phyloP scores from a whole-genome alignment of 78 protist species.

The Paulinella micropora region DNA sequence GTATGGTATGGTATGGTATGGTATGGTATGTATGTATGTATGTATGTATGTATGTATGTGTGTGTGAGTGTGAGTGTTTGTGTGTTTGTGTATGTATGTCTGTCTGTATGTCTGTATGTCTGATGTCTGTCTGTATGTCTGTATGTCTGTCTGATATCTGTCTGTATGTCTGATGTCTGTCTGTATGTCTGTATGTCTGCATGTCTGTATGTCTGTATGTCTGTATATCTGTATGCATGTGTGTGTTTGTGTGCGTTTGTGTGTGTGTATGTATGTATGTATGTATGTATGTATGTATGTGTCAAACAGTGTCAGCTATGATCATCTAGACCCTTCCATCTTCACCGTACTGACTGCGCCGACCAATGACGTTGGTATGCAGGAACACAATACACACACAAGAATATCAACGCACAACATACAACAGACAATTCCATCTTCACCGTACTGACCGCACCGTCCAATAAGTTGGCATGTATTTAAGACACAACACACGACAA shows the following conservation, averaged over 20 bases:
- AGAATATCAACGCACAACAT: too few species aligned
- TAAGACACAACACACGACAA: too few species aligned
- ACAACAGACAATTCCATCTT: too few species aligned
- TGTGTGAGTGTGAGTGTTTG: not conserved
- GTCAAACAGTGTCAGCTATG: too few species aligned
- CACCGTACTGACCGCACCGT: too few species aligned
- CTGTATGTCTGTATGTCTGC: not conserved
- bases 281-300: not conserved
- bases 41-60: not conserved
- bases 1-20: too few species aligned
- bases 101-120: not conserved
- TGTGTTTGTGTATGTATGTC: not conserved
- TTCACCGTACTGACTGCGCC: slow-evolving; percentile 83
- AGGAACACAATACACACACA: too few species aligned
- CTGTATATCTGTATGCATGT: not conserved
- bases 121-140: not conserved
- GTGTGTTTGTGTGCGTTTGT: not conserved
- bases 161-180: too few species aligned
- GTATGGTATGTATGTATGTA: not conserved
- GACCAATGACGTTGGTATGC: too few species aligned
- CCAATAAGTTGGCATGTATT: too few species aligned
- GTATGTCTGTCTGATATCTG: not conserved
- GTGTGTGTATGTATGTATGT: not conserved
- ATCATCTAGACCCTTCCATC: slow-evolving; percentile 87
- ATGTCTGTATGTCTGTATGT: not conserved